Evolutionary conservation across 176 grass and related monocot genomes (phyloP).

Genomic region (Carex myosuroides): DNA sequence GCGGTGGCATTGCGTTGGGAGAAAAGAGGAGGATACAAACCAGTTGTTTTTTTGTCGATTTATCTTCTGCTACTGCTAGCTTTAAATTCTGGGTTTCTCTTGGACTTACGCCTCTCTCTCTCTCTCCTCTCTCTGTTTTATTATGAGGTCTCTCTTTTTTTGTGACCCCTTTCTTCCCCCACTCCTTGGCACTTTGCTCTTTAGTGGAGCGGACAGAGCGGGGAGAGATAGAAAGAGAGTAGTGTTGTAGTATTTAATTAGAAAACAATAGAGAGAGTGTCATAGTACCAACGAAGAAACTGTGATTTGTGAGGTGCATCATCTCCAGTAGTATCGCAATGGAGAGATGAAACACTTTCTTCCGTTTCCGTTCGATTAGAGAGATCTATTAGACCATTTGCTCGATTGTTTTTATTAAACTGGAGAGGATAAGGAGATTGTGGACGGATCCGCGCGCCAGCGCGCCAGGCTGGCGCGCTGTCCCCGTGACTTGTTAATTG

Average conservation of each 20-base stretch:
- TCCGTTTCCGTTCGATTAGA: neutral
- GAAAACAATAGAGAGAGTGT: neutral
- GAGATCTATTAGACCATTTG: neutral
- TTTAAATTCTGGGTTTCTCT: constrained; percentile 17
- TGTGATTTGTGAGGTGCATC: neutral
- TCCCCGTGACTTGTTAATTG: neutral
- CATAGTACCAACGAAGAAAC: neutral
- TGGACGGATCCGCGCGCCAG: neutral
- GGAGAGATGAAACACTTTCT: neutral
- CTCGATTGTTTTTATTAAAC: neutral
- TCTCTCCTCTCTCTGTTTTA: neutral
- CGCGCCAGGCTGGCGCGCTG: no score
- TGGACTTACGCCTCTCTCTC: constrained; percentile 23
- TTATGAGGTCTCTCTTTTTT: neutral
- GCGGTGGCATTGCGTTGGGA: constrained; percentile 12
- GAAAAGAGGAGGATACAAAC: neutral
- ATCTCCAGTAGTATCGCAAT: neutral
- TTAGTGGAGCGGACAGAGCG: constrained; percentile 8
- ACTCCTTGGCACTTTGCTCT: constrained; percentile 23
- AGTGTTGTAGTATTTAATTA: neutral
- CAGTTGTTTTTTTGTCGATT: constrained; percentile 5
- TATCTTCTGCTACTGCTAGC: constrained; percentile 8
- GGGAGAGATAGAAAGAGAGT: neutral
- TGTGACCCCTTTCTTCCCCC: constrained; percentile 4
- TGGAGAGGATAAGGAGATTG: neutral